Percentiles rank a stretch among this genome's conserved stretches.
Conservation (phyloP, 306 rosid genomes). For the Abrus pulchellus region DNA sequence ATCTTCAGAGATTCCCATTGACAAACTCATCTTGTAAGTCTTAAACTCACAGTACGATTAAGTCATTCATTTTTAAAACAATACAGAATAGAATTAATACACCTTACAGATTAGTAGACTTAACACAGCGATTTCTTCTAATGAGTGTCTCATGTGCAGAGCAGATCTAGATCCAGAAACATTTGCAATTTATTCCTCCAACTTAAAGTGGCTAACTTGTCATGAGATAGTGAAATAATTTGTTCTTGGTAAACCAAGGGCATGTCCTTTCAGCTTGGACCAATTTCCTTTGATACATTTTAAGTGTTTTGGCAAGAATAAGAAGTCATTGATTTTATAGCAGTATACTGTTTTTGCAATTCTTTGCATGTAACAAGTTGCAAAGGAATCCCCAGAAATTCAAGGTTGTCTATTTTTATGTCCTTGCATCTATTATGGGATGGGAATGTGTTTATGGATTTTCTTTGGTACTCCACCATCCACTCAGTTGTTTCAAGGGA, state of each 20-base stretch:
- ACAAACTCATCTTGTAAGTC: slow-evolving; percentile 1
- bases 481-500: neutral
- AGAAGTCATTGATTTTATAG: neutral
- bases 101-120: slow-evolving; percentile 12
- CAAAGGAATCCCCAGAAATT: neutral
- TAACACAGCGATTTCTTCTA: neutral
- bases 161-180: neutral
- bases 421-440: neutral
- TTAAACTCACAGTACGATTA: neutral
- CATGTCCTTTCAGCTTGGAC: neutral
- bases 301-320: neutral
- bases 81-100: neutral
- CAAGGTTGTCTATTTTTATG: neutral
- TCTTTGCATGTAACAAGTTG: slow-evolving; percentile 5
- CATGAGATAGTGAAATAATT: neutral
- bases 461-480: neutral
- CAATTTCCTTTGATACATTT: neutral
- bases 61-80: neutral
- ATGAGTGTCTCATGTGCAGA: neutral
- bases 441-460: neutral
- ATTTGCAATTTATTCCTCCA: slow-evolving; percentile 2
- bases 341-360: slow-evolving; percentile 1
- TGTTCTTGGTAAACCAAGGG: neutral
- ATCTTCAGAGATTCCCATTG: neutral
- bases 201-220: neutral